phyloP scores from a whole-genome alignment of 2,329 filamentous ascomycete species.

The Alternaria ventricosa region DNA sequence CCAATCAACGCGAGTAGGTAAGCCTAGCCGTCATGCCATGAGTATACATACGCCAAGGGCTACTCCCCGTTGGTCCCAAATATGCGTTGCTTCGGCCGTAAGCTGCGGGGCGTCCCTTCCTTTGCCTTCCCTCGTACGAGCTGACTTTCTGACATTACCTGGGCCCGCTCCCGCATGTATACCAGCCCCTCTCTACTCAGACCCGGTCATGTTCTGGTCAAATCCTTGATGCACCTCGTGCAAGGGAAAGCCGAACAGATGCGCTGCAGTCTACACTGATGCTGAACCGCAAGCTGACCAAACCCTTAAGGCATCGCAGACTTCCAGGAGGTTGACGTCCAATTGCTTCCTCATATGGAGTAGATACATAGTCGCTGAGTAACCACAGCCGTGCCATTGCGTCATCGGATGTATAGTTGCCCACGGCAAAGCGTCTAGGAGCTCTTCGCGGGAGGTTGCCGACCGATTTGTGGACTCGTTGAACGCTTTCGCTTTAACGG shows the following conservation, averaged over 20 bases:
- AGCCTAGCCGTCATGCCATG: neutral
- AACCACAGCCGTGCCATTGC: neutral
- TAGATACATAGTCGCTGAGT: neutral
- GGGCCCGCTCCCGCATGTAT: neutral
- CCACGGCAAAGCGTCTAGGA: neutral
- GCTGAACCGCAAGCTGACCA: neutral
- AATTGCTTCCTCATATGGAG: neutral
- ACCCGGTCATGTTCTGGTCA: neutral
- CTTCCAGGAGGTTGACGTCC: neutral
- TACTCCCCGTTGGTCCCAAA: neutral
- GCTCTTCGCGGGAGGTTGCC: neutral
- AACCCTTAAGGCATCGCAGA: neutral
- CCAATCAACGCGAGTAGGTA: neutral
- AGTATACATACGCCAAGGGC: neutral
- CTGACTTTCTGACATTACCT: neutral
- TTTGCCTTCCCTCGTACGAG: neutral
- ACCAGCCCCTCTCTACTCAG: neutral
- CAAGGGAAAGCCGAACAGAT: neutral
- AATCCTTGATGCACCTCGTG: neutral
- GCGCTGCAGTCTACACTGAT: neutral
- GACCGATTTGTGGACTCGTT: neutral
- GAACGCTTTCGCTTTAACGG: neutral
- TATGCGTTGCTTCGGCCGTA: neutral
- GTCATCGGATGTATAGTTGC: neutral
- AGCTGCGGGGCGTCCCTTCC: neutral